Evolutionary conservation across 2,329 filamentous ascomycete species (phyloP).

Genomic region (Fusarium nurragi): DNA sequence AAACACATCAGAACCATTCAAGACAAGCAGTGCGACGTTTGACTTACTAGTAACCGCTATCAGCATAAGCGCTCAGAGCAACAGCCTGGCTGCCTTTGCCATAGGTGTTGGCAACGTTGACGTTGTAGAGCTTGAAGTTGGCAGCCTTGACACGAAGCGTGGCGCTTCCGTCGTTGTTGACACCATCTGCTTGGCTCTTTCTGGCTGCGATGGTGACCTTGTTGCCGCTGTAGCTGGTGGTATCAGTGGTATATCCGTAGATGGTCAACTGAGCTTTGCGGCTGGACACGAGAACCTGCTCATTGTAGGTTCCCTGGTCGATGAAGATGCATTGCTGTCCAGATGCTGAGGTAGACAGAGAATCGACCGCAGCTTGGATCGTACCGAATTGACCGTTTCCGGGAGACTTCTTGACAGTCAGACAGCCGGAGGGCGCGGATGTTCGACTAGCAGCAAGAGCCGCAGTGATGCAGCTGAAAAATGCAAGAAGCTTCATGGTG

Average conservation of each 20-base stretch:
- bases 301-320: conserved; percentile 66
- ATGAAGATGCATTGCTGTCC: conserved; percentile 70
- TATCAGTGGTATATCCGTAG: conserved; percentile 63
- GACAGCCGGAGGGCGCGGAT: conserved; percentile 58
- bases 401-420: conserved; percentile 55
- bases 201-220: conserved; percentile 62
- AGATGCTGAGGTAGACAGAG: conserved; percentile 62
- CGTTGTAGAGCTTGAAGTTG: conserved; percentile 69
- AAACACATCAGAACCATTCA: accelerated
- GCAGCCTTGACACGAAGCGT: conserved; percentile 56
- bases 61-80: conserved; percentile 55
- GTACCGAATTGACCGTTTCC: conserved; percentile 49
- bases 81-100: conserved; percentile 60
- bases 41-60: conserved; percentile 56
- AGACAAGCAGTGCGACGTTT: accelerated
- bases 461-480: conserved; percentile 25
- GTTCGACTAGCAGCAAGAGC: conserved; percentile 49
- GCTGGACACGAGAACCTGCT: conserved; percentile 59
- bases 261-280: conserved; percentile 64
- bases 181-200: conserved; percentile 54
- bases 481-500: conserved; percentile 34
- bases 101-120: conserved; percentile 61
- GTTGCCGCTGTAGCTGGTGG: conserved; percentile 61
- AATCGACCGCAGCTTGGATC: conserved; percentile 66
- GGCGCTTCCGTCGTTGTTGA: conserved; percentile 63